These are phyloP conservation scores for Podospora conica DNA, from an alignment of 495 filamentous ascomycete genomes.

Conservation along the genomic window DNA sequence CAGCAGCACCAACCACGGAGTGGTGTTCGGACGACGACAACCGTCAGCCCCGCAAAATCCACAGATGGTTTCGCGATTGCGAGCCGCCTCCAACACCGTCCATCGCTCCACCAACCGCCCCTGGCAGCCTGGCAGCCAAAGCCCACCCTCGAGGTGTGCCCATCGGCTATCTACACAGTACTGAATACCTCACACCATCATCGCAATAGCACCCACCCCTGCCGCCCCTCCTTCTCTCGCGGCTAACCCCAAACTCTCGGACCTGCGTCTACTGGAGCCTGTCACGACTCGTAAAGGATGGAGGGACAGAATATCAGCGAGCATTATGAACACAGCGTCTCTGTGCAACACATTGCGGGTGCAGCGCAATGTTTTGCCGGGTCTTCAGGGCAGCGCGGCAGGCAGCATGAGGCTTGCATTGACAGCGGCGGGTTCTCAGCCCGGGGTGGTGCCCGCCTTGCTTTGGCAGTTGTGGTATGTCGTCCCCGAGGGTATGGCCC, in stretches of 20 bases:
- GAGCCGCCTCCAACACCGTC: neutral
- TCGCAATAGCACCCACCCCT: neutral
- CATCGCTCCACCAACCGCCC: neutral
- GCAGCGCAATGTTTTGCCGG: neutral
- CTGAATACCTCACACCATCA: neutral
- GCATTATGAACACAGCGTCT: neutral
- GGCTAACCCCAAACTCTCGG: slow-evolving; percentile 29
- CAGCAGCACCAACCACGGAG: no score
- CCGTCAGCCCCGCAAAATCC: slow-evolving; percentile 1
- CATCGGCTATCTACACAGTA: slow-evolving; percentile 4
- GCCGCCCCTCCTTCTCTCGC: slow-evolving; percentile 10
- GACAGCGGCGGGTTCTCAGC: neutral
- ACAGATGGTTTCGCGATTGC: neutral
- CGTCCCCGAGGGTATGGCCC: neutral
- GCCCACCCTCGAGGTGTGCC: slow-evolving; percentile 18
- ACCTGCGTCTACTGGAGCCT: slow-evolving; percentile 27
- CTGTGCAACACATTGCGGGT: neutral
- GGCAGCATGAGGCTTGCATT: neutral
- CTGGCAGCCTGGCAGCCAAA: slow-evolving; percentile 7
- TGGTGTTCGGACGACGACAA: neutral
- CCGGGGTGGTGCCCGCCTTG: neutral
- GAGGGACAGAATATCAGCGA: neutral
- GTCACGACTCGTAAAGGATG: neutral
- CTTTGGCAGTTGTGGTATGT: neutral
- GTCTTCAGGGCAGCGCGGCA: neutral